Evolutionary conservation across 78 protist species (phyloP), one percentile per base, ranked within the genome.

Genomic region (Chrysochromulina tobinii): DNA sequence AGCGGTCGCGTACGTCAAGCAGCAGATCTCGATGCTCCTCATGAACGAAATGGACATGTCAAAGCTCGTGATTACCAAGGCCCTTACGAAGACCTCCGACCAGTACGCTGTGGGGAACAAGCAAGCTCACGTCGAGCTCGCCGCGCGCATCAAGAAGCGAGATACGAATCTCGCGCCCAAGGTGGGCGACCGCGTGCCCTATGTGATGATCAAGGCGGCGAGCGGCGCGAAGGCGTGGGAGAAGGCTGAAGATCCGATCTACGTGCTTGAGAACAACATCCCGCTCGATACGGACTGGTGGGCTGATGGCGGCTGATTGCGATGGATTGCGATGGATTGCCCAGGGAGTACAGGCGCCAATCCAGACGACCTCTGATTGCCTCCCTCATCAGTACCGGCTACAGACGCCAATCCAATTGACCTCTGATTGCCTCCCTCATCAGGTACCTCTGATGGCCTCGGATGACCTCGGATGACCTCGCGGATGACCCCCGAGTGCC

Each of bases 101-200:
- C 21, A 57, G 4, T 58, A 55, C 89, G 48, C 67, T 18, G 83
- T 17, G 3, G 83, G 83, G 21, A 58, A 83, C 88, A 57, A 27
- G 61, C 92, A 79, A 72, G 98, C 99, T 17, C 99, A 99, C 96
- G 98, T 95, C 51, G 99, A 95, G 90, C 95, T 99, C 27, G 99
- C 99, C 5, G 94, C 94, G 91, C 91, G 97, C n/a, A 98, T 99
- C 99, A 55, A 95, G 18, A 95, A 97, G 84, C 92, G 99, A 27
- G 98, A 99, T 89, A 93, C 98, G 0, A 94, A 85, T 14, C 73
- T 72, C 21, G 99, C 99, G 0, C 99, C 99, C 17, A 57, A 61
- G 25, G 81, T 99, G 55, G 99, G 99, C 51, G 99, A 99, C 91
- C 98, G 99, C 64, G 98, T 99, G 38, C 98, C 99, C 18, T 99